These are phyloP conservation scores for Geotrichum ghanense DNA, from an alignment of 805 yeast genomes.

Conservation along the genomic window DNA sequence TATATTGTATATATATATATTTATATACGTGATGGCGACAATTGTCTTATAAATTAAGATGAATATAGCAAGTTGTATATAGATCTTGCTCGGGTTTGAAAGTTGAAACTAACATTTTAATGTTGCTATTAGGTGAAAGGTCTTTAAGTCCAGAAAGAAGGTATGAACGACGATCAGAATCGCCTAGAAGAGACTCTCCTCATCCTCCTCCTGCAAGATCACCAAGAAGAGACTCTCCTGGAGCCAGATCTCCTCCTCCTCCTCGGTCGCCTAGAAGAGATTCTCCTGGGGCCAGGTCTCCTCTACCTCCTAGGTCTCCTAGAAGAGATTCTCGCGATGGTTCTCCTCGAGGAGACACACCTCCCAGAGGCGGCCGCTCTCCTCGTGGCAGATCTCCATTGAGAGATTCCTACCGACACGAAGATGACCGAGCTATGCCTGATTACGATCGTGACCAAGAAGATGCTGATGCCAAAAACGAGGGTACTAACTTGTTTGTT, in stretches of 20 bases:
- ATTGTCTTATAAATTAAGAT: no score
- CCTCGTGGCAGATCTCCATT: conserved; percentile 1
- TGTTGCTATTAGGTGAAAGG: conserved; percentile 4
- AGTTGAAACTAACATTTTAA: no score
- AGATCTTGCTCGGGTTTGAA: no score
- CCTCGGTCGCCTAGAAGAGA: conserved; percentile 2
- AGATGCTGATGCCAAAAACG: conserved; percentile 19
- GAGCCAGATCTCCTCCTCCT: background rate
- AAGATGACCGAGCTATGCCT: conserved; percentile 4
- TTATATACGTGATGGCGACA: no score
- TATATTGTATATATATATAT: no score
- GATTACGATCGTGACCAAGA: conserved; percentile 10
- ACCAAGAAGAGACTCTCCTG: conserved; percentile 4
- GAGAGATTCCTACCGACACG: conserved; percentile 17
- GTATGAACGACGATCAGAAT: conserved; percentile 13
- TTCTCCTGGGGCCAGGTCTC: background rate
- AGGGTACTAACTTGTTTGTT: conserved; percentile 27
- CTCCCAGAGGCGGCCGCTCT: conserved; percentile 18
- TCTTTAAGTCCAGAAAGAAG: conserved; percentile 12
- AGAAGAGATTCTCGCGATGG: conserved; percentile 5
- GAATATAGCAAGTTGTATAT: no score
- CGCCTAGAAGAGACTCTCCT: conserved; percentile 13
- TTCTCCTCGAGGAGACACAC: conserved; percentile 5
- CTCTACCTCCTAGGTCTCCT: background rate
- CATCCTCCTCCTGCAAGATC: conserved; percentile 4